Evolutionary conservation across 2,329 filamentous ascomycete genomes (phyloP).

Genomic region (Penicillium sp.): DNA sequence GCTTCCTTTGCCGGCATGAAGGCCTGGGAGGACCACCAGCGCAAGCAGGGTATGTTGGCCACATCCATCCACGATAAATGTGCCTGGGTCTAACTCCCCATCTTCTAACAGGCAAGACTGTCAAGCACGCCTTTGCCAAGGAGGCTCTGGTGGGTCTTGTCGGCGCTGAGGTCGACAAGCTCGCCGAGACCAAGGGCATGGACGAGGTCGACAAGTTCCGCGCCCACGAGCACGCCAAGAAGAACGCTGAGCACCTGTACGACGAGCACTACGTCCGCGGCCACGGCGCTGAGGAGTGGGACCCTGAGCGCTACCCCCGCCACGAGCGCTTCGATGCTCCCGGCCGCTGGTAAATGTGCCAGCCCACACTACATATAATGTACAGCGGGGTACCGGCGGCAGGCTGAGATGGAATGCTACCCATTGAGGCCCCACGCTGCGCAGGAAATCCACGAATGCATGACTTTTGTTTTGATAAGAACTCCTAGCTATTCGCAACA

Average conservation of each 20-base stretch:
- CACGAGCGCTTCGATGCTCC: slow-evolving; percentile 31
- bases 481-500: slow-evolving; percentile 4
- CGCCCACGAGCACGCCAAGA: slow-evolving; percentile 58
- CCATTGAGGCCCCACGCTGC: too few relatives aligned
- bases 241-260: slow-evolving; percentile 60
- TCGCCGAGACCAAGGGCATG: slow-evolving; percentile 68
- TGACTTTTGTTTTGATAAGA: slow-evolving; percentile 10
- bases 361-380: too few relatives aligned
- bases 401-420: too few relatives aligned
- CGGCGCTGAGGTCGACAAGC: slow-evolving; percentile 71
- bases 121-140: slow-evolving; percentile 73
- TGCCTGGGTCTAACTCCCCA: not conserved
- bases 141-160: slow-evolving; percentile 70
- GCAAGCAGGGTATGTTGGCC: slow-evolving; percentile 58
- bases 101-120: slow-evolving; percentile 56
- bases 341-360: slow-evolving; percentile 23
- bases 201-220: slow-evolving; percentile 58
- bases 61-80: not conserved
- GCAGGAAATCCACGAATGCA: slow-evolving; percentile 4
- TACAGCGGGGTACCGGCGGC: too few relatives aligned
- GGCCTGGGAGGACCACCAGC: slow-evolving; percentile 72
- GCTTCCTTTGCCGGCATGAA: slow-evolving; percentile 79
- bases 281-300: slow-evolving; percentile 50
- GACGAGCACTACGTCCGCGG: slow-evolving; percentile 58
- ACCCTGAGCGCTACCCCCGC: slow-evolving; percentile 46